Conservation (phyloP, 306 rosid species). For the Fragaria ananassa region DNA sequence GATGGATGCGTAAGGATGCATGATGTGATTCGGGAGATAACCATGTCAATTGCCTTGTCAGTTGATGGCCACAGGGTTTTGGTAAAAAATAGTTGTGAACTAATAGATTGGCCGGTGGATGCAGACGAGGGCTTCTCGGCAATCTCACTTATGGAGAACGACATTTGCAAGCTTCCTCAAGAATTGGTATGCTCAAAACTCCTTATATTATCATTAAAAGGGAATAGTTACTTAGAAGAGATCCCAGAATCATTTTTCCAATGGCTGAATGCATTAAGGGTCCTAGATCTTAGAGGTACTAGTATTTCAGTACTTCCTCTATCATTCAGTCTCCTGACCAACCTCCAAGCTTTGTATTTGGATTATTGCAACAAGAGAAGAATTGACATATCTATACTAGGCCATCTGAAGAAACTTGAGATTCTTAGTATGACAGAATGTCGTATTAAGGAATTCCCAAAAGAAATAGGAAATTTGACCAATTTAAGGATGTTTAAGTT, state of each 20-base stretch:
- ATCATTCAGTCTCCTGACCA: neutral
- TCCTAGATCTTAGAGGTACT: neutral
- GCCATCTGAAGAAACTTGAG: neutral
- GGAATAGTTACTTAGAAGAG: neutral
- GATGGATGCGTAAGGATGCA: neutral
- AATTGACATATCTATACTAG: neutral
- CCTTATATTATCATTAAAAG: neutral
- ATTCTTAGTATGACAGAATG: neutral
- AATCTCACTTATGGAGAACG: neutral
- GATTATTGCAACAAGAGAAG: neutral
- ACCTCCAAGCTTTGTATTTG: neutral
- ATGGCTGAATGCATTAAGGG: neutral
- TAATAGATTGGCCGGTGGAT: neutral
- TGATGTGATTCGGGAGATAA: neutral
- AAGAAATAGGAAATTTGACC: neutral
- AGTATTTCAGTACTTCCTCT: neutral
- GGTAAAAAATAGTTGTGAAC: neutral
- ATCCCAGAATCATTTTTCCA: neutral
- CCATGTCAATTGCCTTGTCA: neutral
- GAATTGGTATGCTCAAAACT: neutral
- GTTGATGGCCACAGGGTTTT: neutral
- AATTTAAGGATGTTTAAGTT: neutral
- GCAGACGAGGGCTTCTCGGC: neutral
- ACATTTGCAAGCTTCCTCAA: neutral
- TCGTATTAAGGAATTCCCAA: neutral